Percentiles rank a stretch among this genome's conserved stretches.
These are phyloP conservation scores for Termitomyces sp. DNA, from an alignment of 768 basidiomycete species.

Conservation along the genomic window DNA sequence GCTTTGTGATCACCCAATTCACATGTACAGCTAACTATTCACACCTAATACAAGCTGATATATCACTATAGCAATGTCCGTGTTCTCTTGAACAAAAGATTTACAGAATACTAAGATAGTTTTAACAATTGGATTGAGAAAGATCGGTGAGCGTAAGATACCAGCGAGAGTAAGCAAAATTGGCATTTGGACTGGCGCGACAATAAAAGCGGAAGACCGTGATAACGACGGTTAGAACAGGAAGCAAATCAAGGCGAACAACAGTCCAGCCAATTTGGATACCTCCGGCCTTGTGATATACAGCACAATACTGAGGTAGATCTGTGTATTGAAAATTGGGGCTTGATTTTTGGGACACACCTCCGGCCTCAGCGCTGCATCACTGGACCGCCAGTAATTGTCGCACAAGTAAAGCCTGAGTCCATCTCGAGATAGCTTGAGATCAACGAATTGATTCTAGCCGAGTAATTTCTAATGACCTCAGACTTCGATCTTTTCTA, in stretches of 20 bases:
- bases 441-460: neutral
- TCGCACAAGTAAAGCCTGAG: neutral
- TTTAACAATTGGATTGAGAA: neutral
- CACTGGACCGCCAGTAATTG: neutral
- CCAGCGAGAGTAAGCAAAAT: neutral
- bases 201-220: neutral
- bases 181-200: neutral
- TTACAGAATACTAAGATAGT: neutral
- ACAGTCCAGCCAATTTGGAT: neutral
- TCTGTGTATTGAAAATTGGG: neutral
- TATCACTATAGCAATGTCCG: neutral
- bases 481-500: slow-evolving; percentile 81
- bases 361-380: neutral
- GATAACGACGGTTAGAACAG: neutral
- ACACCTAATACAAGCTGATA: neutral
- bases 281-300: neutral
- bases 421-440: neutral
- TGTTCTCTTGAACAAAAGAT: neutral
- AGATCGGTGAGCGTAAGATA: neutral
- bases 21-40: neutral
- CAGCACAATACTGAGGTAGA: neutral
- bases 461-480: neutral
- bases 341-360: neutral
- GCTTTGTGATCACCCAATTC: neutral
- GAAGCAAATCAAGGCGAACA: neutral